Conservation (phyloP, 345 rosid species). For the Aurinia saxatilis region DNA sequence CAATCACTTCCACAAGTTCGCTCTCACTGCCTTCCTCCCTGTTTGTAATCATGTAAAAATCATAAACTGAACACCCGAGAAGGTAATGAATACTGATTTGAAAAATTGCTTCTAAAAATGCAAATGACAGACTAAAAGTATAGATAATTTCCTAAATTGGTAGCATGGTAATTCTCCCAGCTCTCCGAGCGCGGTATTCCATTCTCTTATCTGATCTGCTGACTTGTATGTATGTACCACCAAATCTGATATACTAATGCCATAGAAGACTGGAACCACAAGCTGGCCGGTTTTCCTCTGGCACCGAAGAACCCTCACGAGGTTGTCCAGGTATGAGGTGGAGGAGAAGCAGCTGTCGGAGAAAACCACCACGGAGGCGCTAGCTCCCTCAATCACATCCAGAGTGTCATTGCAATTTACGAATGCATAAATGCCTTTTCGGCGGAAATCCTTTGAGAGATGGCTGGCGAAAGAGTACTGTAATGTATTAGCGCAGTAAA, state of each 20-base stretch:
- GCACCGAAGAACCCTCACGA: background rate
- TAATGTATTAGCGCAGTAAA: no score
- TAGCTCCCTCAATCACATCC: background rate
- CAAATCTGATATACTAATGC: background rate
- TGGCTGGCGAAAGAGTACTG: no score
- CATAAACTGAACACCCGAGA: no score
- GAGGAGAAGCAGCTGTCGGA: background rate
- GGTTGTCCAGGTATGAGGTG: background rate
- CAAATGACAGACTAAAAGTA: background rate
- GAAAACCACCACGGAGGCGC: background rate
- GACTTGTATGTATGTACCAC: background rate
- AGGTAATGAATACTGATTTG: no score
- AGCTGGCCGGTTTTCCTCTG: background rate
- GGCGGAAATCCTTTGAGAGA: background rate
- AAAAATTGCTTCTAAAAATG: no score
- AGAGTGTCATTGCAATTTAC: background rate
- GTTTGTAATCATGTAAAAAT: no score
- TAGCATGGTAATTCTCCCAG: no score
- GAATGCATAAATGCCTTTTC: background rate
- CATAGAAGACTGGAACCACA: constrained; percentile 17
- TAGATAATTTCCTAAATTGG: background rate
- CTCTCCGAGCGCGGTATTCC: background rate
- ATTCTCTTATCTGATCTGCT: background rate
- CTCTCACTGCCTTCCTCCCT: no score
- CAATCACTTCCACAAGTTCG: no score